Evolutionary conservation across 1,284 basidiomycete genomes (phyloP).

Genomic region (Microstroma glucosiphilum): DNA sequence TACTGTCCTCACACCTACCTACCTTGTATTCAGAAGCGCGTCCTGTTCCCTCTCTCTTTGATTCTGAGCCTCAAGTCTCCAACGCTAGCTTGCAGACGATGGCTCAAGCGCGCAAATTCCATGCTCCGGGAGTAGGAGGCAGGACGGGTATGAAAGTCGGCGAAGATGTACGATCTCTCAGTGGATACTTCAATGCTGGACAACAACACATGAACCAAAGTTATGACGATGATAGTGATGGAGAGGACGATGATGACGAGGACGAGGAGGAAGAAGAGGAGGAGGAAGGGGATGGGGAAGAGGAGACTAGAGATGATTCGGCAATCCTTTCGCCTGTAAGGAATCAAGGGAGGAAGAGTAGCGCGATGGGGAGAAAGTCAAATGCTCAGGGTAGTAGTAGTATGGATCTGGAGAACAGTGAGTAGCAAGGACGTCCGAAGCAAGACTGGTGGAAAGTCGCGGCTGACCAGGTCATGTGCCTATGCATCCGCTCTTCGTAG

Average conservation of each 20-base stretch:
- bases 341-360: background rate
- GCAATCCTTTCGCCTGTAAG: background rate
- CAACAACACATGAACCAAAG: slow-evolving; percentile 41
- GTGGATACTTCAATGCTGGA: slow-evolving; percentile 44
- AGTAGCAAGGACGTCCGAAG: background rate
- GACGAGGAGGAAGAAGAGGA: slow-evolving; percentile 48
- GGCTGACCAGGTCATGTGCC: no score
- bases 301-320: background rate
- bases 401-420: slow-evolving; percentile 33
- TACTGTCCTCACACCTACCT: no score
- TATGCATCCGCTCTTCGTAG: no score
- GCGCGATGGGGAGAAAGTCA: background rate
- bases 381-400: slow-evolving; percentile 18
- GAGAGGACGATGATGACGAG: slow-evolving; percentile 58
- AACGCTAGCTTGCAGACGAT: background rate
- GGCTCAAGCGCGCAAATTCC: slow-evolving; percentile 18
- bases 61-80: no score
- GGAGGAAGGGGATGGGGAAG: background rate
- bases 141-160: slow-evolving; percentile 56
- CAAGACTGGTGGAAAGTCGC: background rate
- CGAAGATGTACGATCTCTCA: slow-evolving; percentile 58
- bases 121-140: slow-evolving; percentile 42
- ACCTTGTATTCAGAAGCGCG: no score
- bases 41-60: no score
- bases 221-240: slow-evolving; percentile 46